Conservation (phyloP, 768 basidiomycete species). For the Suillus weaverae region DNA sequence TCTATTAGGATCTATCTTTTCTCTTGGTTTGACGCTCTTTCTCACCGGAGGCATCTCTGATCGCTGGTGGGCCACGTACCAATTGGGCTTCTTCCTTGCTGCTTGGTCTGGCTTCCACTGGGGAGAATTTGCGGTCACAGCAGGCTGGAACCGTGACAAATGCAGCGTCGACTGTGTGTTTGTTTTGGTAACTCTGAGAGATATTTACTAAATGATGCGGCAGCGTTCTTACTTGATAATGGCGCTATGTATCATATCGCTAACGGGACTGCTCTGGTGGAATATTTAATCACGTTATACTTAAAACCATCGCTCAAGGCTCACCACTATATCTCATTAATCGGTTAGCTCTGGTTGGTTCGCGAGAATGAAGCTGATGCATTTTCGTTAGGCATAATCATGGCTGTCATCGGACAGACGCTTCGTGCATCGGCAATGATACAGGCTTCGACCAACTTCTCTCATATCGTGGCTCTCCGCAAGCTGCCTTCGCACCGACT, state of each 20-base stretch:
- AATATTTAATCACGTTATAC: constrained; percentile 75
- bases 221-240: constrained; percentile 94
- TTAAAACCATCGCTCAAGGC: constrained; percentile 66
- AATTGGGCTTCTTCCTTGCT: constrained; percentile 81
- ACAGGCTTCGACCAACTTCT: constrained; percentile 91
- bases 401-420: constrained; percentile 71
- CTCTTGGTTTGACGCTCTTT: constrained; percentile 55
- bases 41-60: constrained; percentile 42
- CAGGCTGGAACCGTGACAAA: constrained; percentile 92
- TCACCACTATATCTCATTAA: constrained; percentile 52
- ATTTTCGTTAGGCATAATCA: constrained; percentile 50
- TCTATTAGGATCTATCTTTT: constrained; percentile 73
- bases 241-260: constrained; percentile 83
- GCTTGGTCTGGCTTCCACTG: constrained; percentile 90
- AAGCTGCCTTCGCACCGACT: constrained; percentile 76
- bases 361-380: constrained; percentile 2
- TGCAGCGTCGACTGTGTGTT: constrained; percentile 89
- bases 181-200: constrained; percentile 1
- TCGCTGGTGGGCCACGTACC: constrained; percentile 67
- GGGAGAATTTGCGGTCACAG: constrained; percentile 93
- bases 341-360: constrained; percentile 46
- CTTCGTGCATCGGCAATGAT: constrained; percentile 95
- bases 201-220: not conserved
- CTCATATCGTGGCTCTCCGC: constrained; percentile 77
- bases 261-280: constrained; percentile 71